Conservation (phyloP, 1,139 yeast species). For the Protomyces lactucae-debilis region DNA sequence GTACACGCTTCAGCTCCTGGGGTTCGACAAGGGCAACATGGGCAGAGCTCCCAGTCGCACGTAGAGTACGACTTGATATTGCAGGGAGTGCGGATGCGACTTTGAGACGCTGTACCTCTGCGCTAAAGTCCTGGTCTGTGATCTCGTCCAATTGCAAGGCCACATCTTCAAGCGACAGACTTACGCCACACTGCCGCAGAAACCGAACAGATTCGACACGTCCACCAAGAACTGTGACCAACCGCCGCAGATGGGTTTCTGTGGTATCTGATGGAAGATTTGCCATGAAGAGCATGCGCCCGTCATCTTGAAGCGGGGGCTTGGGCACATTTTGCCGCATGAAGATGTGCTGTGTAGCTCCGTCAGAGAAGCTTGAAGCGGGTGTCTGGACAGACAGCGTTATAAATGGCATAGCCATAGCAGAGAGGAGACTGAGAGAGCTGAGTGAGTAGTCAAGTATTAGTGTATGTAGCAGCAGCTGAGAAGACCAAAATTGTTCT, state of each 20-base stretch:
- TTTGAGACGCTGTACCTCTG: slow-evolving; percentile 29
- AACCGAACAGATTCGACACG: slow-evolving; percentile 31
- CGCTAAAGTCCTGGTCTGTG: slow-evolving; percentile 16
- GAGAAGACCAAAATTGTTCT: too few relatives aligned
- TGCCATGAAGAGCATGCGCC: slow-evolving; percentile 31
- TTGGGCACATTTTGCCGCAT: slow-evolving; percentile 31
- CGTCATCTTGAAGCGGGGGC: slow-evolving; percentile 18
- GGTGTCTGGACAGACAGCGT: not conserved
- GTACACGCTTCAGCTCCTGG: slow-evolving; percentile 19
- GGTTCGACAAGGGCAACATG: slow-evolving; percentile 24
- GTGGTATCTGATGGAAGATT: slow-evolving; percentile 35
- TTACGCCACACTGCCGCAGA: slow-evolving; percentile 24
- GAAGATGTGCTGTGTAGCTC: slow-evolving; percentile 29
- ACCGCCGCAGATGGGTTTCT: slow-evolving; percentile 29
- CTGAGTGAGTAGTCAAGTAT: too few relatives aligned
- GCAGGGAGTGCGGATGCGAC: slow-evolving; percentile 20
- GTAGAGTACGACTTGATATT: slow-evolving; percentile 9
- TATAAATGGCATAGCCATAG: not conserved
- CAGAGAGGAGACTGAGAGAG: too few relatives aligned
- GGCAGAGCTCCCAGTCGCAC: slow-evolving; percentile 24
- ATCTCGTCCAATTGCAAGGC: slow-evolving; percentile 19
- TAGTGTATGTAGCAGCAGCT: too few relatives aligned
- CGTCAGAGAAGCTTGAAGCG: not conserved
- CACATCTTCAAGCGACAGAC: slow-evolving; percentile 9
- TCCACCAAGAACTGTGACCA: slow-evolving; percentile 28